Percentiles rank a stretch among this genome's conserved stretches.
Conservation (phyloP, 1,284 basidiomycete species). For the Leccinum cinnamomeum region DNA sequence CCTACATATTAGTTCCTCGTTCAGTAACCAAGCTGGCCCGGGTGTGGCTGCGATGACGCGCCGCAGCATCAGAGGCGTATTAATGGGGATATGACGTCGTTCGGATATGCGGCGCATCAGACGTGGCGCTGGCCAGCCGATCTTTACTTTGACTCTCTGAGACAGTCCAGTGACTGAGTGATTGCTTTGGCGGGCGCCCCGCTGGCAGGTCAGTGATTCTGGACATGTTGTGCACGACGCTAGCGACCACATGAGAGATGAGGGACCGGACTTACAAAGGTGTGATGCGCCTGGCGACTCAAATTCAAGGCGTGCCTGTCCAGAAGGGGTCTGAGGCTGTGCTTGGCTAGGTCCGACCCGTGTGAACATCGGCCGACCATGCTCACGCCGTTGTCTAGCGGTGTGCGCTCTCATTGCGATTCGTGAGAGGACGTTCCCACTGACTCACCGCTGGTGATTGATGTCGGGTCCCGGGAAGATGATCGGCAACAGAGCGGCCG, state of each 20-base stretch:
- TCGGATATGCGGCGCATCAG: not conserved
- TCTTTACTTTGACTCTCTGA: not conserved
- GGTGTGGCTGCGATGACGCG: not conserved
- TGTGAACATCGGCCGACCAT: not conserved
- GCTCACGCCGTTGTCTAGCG: not conserved
- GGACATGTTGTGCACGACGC: not conserved
- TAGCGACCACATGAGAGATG: not conserved
- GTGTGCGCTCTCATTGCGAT: not conserved
- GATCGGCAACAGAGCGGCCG: not conserved
- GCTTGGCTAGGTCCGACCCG: not conserved
- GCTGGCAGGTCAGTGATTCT: not conserved
- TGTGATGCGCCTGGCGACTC: not conserved
- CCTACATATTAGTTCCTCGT: not conserved
- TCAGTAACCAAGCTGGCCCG: not conserved
- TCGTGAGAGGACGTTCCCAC: not conserved
- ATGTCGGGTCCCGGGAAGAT: not conserved
- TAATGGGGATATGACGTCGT: not conserved
- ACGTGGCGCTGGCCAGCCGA: not conserved
- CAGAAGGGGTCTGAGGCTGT: not conserved
- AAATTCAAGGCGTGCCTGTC: not conserved
- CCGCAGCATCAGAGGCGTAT: not conserved
- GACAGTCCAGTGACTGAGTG: not conserved
- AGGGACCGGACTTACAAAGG: not conserved
- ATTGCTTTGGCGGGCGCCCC: too few species aligned
- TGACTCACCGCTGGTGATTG: not conserved